These are phyloP conservation scores for Ambrosia hybrid DNA, from an alignment of 140 eudicot genomes.

Conservation along the genomic window DNA sequence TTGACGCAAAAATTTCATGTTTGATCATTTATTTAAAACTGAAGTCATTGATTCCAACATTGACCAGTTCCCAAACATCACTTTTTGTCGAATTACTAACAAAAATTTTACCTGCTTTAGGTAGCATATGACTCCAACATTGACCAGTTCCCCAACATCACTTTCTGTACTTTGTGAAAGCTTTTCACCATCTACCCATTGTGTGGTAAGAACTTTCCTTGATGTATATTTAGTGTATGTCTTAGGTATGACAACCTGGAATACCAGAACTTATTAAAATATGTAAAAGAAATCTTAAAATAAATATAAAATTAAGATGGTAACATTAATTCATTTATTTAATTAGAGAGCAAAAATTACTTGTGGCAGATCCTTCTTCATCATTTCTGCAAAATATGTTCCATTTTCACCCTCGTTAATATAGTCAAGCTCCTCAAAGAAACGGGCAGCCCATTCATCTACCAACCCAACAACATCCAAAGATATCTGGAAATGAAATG, in stretches of 20 bases:
- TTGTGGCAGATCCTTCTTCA: conserved; percentile 98
- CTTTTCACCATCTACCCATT: conserved; percentile 98
- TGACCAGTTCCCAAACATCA: conserved; percentile 98
- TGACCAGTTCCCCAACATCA: conserved; percentile 98
- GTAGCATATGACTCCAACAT: conserved; percentile 99
- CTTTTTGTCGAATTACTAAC: conserved; percentile 40
- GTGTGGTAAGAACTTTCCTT: conserved; percentile 95
- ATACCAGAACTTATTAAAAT: conserved; percentile 18
- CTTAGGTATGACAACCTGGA: conserved; percentile 91
- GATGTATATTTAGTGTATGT: conserved; percentile 86
- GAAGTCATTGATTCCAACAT: conserved; percentile 58
- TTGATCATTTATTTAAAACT: background rate
- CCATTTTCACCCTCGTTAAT: conserved; percentile 98
- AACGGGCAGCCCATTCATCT: conserved; percentile 99
- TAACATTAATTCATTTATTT: background rate
- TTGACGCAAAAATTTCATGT: background rate
- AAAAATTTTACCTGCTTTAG: conserved; percentile 76
- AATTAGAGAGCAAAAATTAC: conserved; percentile 35
- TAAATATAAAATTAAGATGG: conserved; percentile 7
- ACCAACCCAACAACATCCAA: conserved; percentile 99
- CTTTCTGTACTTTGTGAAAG: conserved; percentile 95
- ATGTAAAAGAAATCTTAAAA: conserved; percentile 12
- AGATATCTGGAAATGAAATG: conserved; percentile 51
- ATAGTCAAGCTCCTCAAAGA: conserved; percentile 99
- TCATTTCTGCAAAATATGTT: conserved; percentile 92